Conservation (phyloP, 345 rosid species). For the Carallia pectinifolia region DNA sequence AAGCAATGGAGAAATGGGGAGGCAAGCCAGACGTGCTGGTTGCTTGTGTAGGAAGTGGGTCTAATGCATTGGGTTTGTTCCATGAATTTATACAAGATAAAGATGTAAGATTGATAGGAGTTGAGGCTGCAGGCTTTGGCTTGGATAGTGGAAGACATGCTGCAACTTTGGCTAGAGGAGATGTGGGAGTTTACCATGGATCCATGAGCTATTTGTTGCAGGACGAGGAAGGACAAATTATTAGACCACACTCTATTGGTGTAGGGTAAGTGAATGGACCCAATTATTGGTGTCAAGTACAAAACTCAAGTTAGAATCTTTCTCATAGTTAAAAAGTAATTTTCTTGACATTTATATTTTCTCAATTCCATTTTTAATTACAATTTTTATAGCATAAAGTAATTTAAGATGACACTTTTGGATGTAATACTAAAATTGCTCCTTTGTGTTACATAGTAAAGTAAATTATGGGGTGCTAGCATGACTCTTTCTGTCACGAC, state of each 20-base stretch:
- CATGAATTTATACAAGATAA: slow-evolving; percentile 62
- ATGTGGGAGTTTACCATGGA: slow-evolving; percentile 85
- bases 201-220: slow-evolving; percentile 75
- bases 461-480: too few relatives aligned
- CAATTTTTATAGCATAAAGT: too few relatives aligned
- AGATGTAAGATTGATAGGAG: slow-evolving; percentile 70
- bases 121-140: slow-evolving; percentile 84
- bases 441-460: too few relatives aligned
- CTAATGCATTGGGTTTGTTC: slow-evolving; percentile 81
- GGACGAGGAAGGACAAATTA: slow-evolving; percentile 71
- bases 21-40: slow-evolving; percentile 77
- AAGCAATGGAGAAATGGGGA: slow-evolving; percentile 79
- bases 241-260: slow-evolving; percentile 57
- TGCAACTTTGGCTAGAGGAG: slow-evolving; percentile 74
- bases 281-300: not conserved
- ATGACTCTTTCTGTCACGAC: too few relatives aligned
- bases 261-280: slow-evolving; percentile 48
- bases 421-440: too few relatives aligned
- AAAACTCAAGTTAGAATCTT: not conserved
- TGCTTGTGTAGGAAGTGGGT: slow-evolving; percentile 85
- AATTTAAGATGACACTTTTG: too few relatives aligned
- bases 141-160: slow-evolving; percentile 70
- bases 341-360: not conserved
- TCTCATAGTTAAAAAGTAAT: not conserved
- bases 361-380: too few relatives aligned